These are phyloP conservation scores for Mucor circinelloides DNA, from an alignment of 371 early-diverging fungal species.

Conservation along the genomic window DNA sequence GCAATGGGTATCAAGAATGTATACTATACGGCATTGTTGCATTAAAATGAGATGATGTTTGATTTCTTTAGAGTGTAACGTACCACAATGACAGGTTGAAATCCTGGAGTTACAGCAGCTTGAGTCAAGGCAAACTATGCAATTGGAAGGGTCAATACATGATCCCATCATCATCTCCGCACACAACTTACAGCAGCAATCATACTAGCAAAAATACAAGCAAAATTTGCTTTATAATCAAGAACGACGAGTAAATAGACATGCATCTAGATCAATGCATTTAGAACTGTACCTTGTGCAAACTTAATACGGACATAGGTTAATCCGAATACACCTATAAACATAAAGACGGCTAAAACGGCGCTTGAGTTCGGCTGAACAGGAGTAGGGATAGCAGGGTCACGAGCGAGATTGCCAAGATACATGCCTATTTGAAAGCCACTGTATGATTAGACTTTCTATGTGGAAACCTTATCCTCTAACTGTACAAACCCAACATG, in stretches of 20 bases:
- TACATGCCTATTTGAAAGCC: slow-evolving; percentile 34
- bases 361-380: slow-evolving; percentile 42
- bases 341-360: slow-evolving; percentile 35
- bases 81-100: slow-evolving; percentile 32
- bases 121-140: slow-evolving; percentile 40
- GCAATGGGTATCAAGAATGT: slow-evolving; percentile 42
- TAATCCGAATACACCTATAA: slow-evolving; percentile 39
- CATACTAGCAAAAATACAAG: slow-evolving; percentile 41
- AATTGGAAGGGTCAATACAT: background rate
- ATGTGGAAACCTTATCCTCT: too few species aligned
- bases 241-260: background rate
- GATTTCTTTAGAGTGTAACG: background rate
- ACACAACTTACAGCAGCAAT: slow-evolving; percentile 28
- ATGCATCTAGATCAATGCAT: background rate
- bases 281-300: slow-evolving; percentile 34
- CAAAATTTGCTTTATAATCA: slow-evolving; percentile 35
- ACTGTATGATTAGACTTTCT: background rate
- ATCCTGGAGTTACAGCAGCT: slow-evolving; percentile 26
- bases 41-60: background rate
- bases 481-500: slow-evolving; percentile 14
- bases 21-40: slow-evolving; percentile 27
- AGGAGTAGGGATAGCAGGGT: slow-evolving; percentile 25
- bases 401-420: slow-evolving; percentile 38
- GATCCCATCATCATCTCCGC: background rate
- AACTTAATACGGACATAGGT: slow-evolving; percentile 38